Base-by-base conservation (phyloP, 352 stramenopile genomes). In the Saprolegnia parasitica region DNA sequence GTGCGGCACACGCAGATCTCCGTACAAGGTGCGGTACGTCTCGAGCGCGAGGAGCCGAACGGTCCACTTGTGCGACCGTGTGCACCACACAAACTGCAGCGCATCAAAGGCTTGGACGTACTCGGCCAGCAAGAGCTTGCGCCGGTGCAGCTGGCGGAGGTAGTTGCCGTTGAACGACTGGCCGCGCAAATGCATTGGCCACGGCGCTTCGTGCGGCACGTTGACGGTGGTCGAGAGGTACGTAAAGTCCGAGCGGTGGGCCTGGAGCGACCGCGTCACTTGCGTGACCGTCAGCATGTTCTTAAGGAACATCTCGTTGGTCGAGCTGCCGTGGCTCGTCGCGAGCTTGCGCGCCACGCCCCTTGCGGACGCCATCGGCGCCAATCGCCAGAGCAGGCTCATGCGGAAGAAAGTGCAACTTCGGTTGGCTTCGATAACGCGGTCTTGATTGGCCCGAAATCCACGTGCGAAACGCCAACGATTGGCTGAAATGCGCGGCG, bases 241-340 rank as follows among this genome's bases (percentile, higher is more conserved):
- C n/a, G 63, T 70, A 24, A 61, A 70, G 39, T 70, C 63, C n/a
- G 63, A 70, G 13, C 15, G 46, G 16, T 35, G 16, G n/a, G 63
- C 63, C 42, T 70, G 63, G 1, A 62, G 39, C 10, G 24, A 46
- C 5, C 63, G 63, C 4, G 55, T 42, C 13, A 61, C 50, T 4
- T 70, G 54, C 32, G 63, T n/a, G 15, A 70, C 54, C 32, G 20
- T 26, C 32, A 70, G 23, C 21, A 61, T 61, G 37, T 60, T 60
- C 52, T 60, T 60, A 1, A 60, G 8, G 35, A 21, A 60, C 35
- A 42, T 35, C 35, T 60, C 52, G 13, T 40, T 60, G 3, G 52
- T 26, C 35, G 52, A 60, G 24, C 24, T 42, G 13, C 35, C 9
- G 1, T 60, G 52, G 24, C 52, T 16, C 35, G 52, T 60, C 13